Conservation (phyloP, 2,329 filamentous ascomycete species). For the Colletotrichum lupini region DNA sequence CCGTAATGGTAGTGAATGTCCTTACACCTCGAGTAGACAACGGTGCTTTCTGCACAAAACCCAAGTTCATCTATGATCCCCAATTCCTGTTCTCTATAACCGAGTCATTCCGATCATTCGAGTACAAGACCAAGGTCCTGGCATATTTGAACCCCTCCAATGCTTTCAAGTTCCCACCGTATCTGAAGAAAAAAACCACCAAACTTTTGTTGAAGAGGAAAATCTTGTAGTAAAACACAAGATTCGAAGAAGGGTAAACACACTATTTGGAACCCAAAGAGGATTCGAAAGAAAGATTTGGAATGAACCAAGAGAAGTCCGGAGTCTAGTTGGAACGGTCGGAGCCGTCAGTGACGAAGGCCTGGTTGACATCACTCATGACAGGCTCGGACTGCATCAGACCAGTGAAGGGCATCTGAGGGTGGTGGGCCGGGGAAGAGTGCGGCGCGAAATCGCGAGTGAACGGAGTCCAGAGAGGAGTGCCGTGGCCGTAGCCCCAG, state of each 20-base stretch:
- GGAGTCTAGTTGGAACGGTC: background rate
- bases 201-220: slow-evolving; percentile 1
- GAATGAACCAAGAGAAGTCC: background rate
- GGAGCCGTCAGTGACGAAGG: background rate
- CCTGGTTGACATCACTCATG: slow-evolving; percentile 8
- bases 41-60: slow-evolving; percentile 15
- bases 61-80: slow-evolving; percentile 15
- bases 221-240: background rate
- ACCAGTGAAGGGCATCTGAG: background rate
- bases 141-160: background rate
- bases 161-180: background rate
- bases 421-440: slow-evolving; percentile 12
- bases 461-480: slow-evolving; percentile 33
- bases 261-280: background rate
- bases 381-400: slow-evolving; percentile 31
- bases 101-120: slow-evolving; percentile 8
- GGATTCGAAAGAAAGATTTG: background rate
- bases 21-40: slow-evolving; percentile 15
- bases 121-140: slow-evolving; percentile 1
- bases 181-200: slow-evolving; percentile 12
- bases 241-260: slow-evolving; percentile 8
- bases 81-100: slow-evolving; percentile 1
- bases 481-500: slow-evolving; percentile 32
- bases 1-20: background rate
- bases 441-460: slow-evolving; percentile 17